A percentile compares a stretch with the other conserved stretches of the same genome.
phyloP scores from a whole-genome alignment of 768 basidiomycete species.

The Trametes cingulata region DNA sequence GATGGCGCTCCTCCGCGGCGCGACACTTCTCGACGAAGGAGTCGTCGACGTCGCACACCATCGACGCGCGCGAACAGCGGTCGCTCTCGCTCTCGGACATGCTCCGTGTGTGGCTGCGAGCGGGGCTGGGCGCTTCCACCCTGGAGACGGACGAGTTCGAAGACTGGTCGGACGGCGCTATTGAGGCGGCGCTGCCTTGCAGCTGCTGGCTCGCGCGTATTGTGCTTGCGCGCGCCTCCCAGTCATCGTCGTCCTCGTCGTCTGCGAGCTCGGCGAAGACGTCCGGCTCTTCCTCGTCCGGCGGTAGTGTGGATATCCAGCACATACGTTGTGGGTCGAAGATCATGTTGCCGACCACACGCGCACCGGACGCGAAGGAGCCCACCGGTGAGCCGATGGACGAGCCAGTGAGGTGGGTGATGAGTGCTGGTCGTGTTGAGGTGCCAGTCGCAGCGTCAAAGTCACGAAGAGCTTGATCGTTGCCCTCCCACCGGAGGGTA shows the following conservation, averaged over 20 bases:
- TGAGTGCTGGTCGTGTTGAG: slow-evolving; percentile 90
- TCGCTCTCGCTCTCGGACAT: slow-evolving; percentile 78
- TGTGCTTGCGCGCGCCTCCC: slow-evolving; percentile 77
- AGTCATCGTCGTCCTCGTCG: slow-evolving; percentile 81
- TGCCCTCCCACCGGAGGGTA: slow-evolving; percentile 94
- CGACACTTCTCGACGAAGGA: slow-evolving; percentile 71
- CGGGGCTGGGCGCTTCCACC: slow-evolving; percentile 52
- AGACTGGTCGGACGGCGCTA: slow-evolving; percentile 35
- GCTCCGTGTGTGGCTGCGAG: slow-evolving; percentile 60
- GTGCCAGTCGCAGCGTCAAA: slow-evolving; percentile 82
- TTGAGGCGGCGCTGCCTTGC: slow-evolving; percentile 23
- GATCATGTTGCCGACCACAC: slow-evolving; percentile 96
- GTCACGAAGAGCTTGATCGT: slow-evolving; percentile 86
- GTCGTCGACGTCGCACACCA: slow-evolving; percentile 78
- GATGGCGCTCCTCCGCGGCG: slow-evolving; percentile 80
- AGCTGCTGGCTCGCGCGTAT: slow-evolving; percentile 62
- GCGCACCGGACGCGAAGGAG: slow-evolving; percentile 73
- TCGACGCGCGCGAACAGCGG: slow-evolving; percentile 76
- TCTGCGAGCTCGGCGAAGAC: slow-evolving; percentile 93
- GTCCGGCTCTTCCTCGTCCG: slow-evolving; percentile 92
- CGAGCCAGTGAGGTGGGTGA: slow-evolving; percentile 91
- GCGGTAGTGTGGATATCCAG: slow-evolving; percentile 84
- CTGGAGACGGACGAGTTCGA: slow-evolving; percentile 22
- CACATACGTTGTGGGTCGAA: slow-evolving; percentile 96
- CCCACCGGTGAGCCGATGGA: slow-evolving; percentile 78